Percentiles rank a stretch among this genome's conserved stretches.
These are phyloP conservation scores for Daldinia vernicosa DNA, from an alignment of 495 filamentous ascomycete species.

Conservation along the genomic window DNA sequence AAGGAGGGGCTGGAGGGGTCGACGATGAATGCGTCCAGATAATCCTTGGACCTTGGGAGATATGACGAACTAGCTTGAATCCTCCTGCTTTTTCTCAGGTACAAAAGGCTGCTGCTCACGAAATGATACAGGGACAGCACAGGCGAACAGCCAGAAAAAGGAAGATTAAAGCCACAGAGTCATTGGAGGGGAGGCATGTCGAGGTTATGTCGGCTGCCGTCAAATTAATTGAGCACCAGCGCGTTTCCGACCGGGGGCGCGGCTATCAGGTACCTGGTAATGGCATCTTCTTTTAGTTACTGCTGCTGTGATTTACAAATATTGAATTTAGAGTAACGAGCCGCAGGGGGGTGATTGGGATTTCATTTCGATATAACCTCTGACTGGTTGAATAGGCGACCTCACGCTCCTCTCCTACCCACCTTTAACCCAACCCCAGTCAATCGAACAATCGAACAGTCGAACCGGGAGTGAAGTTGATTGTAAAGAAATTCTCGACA, in stretches of 20 bases:
- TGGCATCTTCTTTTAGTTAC: slow-evolving; percentile 15
- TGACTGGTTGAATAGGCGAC: slow-evolving; percentile 39
- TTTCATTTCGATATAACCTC: slow-evolving; percentile 33
- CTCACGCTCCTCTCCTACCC: slow-evolving; percentile 24
- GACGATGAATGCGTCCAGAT: neutral
- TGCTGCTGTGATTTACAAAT: slow-evolving; percentile 18
- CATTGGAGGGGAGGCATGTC: slow-evolving; percentile 26
- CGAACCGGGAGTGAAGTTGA: slow-evolving; percentile 3
- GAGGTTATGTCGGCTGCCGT: slow-evolving; percentile 35
- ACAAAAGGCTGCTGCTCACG: neutral
- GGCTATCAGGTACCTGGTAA: slow-evolving; percentile 37
- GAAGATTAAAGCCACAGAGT: slow-evolving; percentile 5
- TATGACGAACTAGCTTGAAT: neutral
- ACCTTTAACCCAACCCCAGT: slow-evolving; percentile 16
- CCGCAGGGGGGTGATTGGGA: slow-evolving; percentile 32
- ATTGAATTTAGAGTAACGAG: slow-evolving; percentile 21
- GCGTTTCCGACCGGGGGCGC: slow-evolving; percentile 25
- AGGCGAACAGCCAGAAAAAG: neutral
- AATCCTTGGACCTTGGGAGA: neutral
- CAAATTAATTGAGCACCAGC: slow-evolving; percentile 39
- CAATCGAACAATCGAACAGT: neutral
- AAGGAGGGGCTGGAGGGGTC: slow-evolving; percentile 31
- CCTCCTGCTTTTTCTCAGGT: neutral
- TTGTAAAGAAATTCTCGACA: neutral
- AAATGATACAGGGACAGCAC: neutral